phyloP scores from a whole-genome alignment of 768 basidiomycete species.

The Mycena pura region DNA sequence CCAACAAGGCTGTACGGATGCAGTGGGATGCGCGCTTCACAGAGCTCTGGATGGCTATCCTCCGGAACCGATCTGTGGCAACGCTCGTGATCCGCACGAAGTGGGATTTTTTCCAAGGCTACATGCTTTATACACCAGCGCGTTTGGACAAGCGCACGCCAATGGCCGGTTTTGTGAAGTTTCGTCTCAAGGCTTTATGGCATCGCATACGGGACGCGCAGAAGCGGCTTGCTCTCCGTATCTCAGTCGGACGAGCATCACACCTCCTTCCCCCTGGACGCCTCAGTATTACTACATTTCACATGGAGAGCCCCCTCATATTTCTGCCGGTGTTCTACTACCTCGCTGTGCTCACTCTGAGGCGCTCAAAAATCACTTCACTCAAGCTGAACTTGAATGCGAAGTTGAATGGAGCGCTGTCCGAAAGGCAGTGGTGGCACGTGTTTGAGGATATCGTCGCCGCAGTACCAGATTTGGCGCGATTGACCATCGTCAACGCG shows the following conservation, averaged over 20 bases:
- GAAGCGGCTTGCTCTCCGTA: background rate
- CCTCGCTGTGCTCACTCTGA: background rate
- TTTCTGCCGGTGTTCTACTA: constrained; percentile 1
- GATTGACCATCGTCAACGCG: background rate
- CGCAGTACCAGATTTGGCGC: background rate
- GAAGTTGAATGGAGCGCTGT: too few relatives aligned
- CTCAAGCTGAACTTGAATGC: background rate
- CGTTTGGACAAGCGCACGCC: too few relatives aligned
- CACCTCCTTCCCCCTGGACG: background rate
- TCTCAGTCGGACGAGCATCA: background rate
- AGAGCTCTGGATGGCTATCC: background rate
- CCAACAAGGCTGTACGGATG: background rate
- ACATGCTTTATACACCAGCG: background rate
- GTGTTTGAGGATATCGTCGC: background rate
- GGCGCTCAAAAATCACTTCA: background rate
- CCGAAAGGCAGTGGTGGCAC: background rate
- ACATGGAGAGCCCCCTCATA: background rate
- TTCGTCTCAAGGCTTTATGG: too few relatives aligned
- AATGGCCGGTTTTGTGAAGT: too few relatives aligned
- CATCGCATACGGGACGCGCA: too few relatives aligned
- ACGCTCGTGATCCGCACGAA: background rate
- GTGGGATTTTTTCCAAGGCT: constrained; percentile 2
- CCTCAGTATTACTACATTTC: background rate
- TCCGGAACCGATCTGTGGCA: background rate
- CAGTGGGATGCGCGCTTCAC: background rate